Conservation (phyloP, 139 green algal genomes). For the Edaphochlamys debaryana region DNA sequence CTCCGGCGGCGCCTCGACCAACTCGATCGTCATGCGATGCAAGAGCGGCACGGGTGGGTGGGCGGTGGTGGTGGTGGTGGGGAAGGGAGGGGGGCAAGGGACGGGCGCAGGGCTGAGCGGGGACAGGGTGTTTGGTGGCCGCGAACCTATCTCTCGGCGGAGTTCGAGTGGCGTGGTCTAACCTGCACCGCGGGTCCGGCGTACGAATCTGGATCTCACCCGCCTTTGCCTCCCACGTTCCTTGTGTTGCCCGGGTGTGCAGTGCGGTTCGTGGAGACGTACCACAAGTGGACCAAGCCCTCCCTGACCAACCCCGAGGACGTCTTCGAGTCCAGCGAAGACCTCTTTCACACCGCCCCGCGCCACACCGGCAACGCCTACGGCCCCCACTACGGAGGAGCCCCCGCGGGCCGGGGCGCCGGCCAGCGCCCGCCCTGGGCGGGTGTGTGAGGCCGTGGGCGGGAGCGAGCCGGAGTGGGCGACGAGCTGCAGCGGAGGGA, state of each 20-base stretch:
- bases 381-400: not conserved
- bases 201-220: no score
- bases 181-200: no score
- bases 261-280: slow-evolving; percentile 76
- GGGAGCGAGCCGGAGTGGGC: no score
- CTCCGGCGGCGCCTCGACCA: slow-evolving; percentile 73
- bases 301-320: slow-evolving; percentile 58
- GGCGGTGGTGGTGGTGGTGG: not conserved
- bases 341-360: not conserved
- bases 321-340: not conserved
- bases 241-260: not conserved
- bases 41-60: slow-evolving; percentile 71
- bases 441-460: no score
- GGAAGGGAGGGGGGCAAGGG: not conserved
- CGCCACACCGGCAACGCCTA: not conserved
- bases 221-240: not conserved
- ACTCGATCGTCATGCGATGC: slow-evolving; percentile 85
- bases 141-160: no score
- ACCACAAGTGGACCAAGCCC: slow-evolving; percentile 75
- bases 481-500: no score
- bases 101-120: not conserved
- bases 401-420: not conserved
- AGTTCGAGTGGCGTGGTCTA: no score
- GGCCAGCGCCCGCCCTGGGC: slow-evolving; percentile 20
- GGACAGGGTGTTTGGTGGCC: no score